Conservation (phyloP, 148 eudicot genomes). For the Persicaria tinctoria region DNA sequence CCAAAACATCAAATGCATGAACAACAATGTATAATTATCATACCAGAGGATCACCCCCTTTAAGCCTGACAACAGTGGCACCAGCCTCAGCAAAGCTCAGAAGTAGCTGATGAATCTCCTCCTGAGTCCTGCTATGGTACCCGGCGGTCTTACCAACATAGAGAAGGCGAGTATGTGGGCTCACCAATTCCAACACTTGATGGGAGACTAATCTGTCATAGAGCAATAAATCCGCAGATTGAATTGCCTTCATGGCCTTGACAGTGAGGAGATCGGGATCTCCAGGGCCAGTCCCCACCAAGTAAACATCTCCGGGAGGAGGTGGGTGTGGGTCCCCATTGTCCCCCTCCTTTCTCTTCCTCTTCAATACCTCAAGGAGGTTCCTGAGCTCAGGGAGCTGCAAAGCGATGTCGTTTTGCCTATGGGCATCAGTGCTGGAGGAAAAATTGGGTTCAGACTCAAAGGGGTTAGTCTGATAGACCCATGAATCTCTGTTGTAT, state of each 20-base stretch:
- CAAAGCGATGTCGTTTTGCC: constrained; percentile 60
- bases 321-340: too few species aligned
- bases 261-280: constrained; percentile 79
- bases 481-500: constrained; percentile 67
- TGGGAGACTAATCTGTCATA: constrained; percentile 85
- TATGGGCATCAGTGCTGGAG: constrained; percentile 12
- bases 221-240: constrained; percentile 73
- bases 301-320: too few species aligned
- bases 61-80: too few species aligned
- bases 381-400: constrained; percentile 85
- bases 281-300: constrained; percentile 60
- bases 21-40: constrained; percentile 31
- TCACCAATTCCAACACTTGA: constrained; percentile 76
- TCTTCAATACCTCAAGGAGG: constrained; percentile 22
- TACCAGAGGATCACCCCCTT: too few species aligned
- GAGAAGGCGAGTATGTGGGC: constrained; percentile 51
- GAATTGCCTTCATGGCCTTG: constrained; percentile 66
- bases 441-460: constrained; percentile 7
- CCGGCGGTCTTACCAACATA: constrained; percentile 99
- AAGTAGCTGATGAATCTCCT: constrained; percentile 9
- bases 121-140: constrained; percentile 96
- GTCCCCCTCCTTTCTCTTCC: too few species aligned
- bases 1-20: background rate
- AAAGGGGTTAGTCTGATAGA: constrained; percentile 23
- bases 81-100: too few species aligned